Percentiles rank a stretch among this genome's conserved stretches.
Evolutionary conservation across 1,139 yeast species (phyloP).

Genomic region (Debaryomyces singareniensis): DNA sequence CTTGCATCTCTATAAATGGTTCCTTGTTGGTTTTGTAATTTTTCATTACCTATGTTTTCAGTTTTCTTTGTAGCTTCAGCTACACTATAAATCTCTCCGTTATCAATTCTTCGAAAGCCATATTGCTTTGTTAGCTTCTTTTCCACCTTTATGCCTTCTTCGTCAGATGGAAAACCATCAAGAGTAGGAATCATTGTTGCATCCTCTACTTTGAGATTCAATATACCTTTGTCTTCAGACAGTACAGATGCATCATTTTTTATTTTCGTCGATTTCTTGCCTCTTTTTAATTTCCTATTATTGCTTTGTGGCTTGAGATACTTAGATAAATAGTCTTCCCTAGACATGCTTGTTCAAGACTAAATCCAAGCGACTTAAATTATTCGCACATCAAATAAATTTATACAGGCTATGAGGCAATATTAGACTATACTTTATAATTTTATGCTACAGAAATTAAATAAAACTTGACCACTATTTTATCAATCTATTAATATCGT

Average conservation of each 20-base stretch:
- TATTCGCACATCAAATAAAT: too few species aligned
- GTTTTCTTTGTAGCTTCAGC: conserved; percentile 1
- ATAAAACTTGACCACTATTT: conserved; percentile 8
- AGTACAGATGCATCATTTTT: conserved; percentile 2
- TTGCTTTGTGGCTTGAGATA: conserved; percentile 11
- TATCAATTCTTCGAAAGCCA: conserved; percentile 4
- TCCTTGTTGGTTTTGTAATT: conserved; percentile 1
- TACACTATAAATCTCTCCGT: background rate
- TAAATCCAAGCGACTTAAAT: too few species aligned
- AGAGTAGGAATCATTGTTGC: conserved; percentile 12
- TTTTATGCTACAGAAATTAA: too few species aligned
- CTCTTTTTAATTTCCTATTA: conserved; percentile 7
- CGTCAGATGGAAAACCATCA: conserved; percentile 11
- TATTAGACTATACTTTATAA: too few species aligned
- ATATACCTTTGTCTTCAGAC: conserved; percentile 4
- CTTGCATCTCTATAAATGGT: conserved; percentile 33
- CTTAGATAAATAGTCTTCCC: conserved; percentile 23
- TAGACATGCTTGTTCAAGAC: too few species aligned
- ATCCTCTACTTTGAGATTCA: conserved; percentile 8
- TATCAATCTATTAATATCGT: conserved; percentile 30
- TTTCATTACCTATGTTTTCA: background rate
- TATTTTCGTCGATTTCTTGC: conserved; percentile 7
- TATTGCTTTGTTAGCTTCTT: conserved; percentile 4
- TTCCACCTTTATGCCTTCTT: conserved; percentile 13
- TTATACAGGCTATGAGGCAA: too few species aligned